Evolutionary conservation across 805 yeast species (phyloP).

Genomic region (Wickerhamomyces xylosicus): DNA sequence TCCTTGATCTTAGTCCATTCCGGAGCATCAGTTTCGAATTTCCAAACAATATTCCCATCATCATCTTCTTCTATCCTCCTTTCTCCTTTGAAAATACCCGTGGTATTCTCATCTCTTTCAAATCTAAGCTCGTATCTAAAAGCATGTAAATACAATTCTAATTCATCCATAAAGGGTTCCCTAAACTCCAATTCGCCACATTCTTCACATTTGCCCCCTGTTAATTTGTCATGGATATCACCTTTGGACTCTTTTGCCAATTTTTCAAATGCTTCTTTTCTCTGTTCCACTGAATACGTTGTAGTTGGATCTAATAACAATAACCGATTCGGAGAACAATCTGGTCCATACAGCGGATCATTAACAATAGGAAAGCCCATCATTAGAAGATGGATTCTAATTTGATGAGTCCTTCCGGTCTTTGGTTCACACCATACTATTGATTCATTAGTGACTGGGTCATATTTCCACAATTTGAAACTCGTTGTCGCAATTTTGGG

Average conservation of each 20-base stretch:
- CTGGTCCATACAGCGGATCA: conserved; percentile 80
- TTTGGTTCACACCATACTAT: conserved; percentile 77
- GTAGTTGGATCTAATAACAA: conserved; percentile 48
- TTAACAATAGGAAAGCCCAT: conserved; percentile 88
- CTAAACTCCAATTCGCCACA: conserved; percentile 68
- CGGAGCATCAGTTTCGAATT: conserved; percentile 13
- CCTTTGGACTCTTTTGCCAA: conserved; percentile 56
- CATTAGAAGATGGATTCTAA: conserved; percentile 83
- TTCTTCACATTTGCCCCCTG: conserved; percentile 46
- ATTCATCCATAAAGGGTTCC: conserved; percentile 84
- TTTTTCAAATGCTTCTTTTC: conserved; percentile 37
- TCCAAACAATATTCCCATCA: no score
- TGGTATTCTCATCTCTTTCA: neutral
- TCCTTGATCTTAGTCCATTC: conserved; percentile 16
- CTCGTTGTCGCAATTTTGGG: conserved; percentile 58
- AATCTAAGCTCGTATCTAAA: conserved; percentile 37
- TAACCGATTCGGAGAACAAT: conserved; percentile 3
- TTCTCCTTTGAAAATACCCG: no score
- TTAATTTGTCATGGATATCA: conserved; percentile 65
- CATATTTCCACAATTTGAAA: conserved; percentile 23
- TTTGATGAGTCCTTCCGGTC: conserved; percentile 94
- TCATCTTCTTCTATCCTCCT: no score
- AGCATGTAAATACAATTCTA: conserved; percentile 89
- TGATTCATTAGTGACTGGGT: conserved; percentile 19
- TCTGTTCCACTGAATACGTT: conserved; percentile 32